Evolutionary conservation across 768 basidiomycete genomes (phyloP).

Genomic region (Obba rivulosa): DNA sequence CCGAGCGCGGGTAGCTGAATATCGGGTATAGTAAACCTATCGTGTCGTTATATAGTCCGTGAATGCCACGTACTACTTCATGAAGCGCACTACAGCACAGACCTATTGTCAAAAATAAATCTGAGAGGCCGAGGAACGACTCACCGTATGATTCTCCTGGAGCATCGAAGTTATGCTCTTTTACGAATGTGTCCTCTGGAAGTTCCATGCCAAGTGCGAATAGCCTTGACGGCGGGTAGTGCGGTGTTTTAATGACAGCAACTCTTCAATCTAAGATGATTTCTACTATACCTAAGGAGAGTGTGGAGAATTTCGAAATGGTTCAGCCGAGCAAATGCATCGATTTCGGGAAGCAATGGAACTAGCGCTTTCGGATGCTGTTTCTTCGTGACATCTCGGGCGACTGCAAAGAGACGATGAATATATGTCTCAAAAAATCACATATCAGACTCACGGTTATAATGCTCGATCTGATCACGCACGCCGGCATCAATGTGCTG

Average conservation of each 20-base stretch:
- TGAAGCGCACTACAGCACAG: conserved; percentile 11
- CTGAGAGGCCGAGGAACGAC: too few species aligned
- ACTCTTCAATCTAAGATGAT: neutral
- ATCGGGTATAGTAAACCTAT: neutral
- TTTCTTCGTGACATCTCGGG: conserved; percentile 20
- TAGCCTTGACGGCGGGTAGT: conserved; percentile 18
- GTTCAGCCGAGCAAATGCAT: conserved; percentile 22
- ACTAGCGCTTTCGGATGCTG: conserved; percentile 23
- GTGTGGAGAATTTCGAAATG: conserved; percentile 25
- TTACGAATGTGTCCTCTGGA: conserved; percentile 38
- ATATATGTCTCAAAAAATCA: neutral
- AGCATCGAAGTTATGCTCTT: conserved; percentile 32
- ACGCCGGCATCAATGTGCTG: conserved; percentile 35
- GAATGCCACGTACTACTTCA: too few species aligned
- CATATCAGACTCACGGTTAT: conserved; percentile 39
- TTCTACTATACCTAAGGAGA: conserved; percentile 16
- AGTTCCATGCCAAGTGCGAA: conserved; percentile 40
- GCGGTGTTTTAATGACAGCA: too few species aligned
- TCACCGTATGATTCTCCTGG: conserved; percentile 34
- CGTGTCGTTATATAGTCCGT: too few species aligned
- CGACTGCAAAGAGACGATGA: conserved; percentile 19
- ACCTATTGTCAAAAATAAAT: too few species aligned
- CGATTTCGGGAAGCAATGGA: conserved; percentile 26
- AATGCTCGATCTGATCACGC: conserved; percentile 56
- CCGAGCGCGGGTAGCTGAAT: conserved; percentile 24